Percentiles rank a stretch among this genome's conserved stretches.
Evolutionary conservation across 2,329 filamentous ascomycete genomes (phyloP).

Genomic region (Metarhizium guizhouense): DNA sequence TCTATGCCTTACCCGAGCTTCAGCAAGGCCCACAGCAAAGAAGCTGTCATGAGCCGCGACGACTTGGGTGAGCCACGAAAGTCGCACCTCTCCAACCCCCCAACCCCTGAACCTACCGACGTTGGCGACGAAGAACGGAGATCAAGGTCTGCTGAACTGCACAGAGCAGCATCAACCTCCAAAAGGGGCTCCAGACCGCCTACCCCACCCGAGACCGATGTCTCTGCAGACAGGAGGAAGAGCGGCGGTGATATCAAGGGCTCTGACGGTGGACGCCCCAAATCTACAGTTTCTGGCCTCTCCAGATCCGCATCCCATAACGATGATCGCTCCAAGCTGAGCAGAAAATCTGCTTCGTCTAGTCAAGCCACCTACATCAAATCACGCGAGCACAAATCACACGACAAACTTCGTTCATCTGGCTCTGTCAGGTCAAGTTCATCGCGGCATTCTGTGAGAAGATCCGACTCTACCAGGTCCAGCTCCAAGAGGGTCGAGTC

Average conservation of each 20-base stretch:
- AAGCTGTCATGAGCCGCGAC: slow-evolving; percentile 60
- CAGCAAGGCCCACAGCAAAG: slow-evolving; percentile 87
- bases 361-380: slow-evolving; percentile 49
- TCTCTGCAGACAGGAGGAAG: slow-evolving; percentile 35
- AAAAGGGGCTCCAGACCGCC: slow-evolving; percentile 43
- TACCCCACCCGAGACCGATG: slow-evolving; percentile 55
- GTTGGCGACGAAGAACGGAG: slow-evolving; percentile 35
- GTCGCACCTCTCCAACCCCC: slow-evolving; percentile 39
- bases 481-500: slow-evolving; percentile 25
- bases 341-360: slow-evolving; percentile 45
- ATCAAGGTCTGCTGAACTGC: slow-evolving; percentile 38
- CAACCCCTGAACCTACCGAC: slow-evolving; percentile 67
- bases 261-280: slow-evolving; percentile 23
- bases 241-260: slow-evolving; percentile 25
- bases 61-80: slow-evolving; percentile 27
- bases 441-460: slow-evolving; percentile 24
- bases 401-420: slow-evolving; percentile 27
- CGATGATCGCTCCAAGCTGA: slow-evolving; percentile 43
- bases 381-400: slow-evolving; percentile 22
- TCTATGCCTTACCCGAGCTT: slow-evolving; percentile 70
- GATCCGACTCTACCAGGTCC: slow-evolving; percentile 29
- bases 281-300: slow-evolving; percentile 33
- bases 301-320: slow-evolving; percentile 36
- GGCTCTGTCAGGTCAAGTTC: slow-evolving; percentile 25
- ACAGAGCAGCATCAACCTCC: slow-evolving; percentile 26